A percentile compares a stretch with the other conserved stretches of the same genome.
Evolutionary conservation across 208 protist genomes (phyloP).

Genomic region (Porcisia deanei): DNA sequence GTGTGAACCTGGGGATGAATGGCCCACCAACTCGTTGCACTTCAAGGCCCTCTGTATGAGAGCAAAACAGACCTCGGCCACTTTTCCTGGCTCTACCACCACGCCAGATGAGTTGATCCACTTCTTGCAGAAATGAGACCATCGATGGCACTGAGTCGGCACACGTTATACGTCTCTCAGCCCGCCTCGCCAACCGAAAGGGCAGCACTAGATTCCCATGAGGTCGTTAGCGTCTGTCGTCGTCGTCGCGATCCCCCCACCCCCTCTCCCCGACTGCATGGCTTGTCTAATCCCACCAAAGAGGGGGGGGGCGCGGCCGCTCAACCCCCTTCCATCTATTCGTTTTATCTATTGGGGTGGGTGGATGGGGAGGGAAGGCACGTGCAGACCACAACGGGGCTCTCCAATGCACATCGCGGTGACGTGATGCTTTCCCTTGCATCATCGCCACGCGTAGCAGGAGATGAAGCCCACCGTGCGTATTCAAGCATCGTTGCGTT

Average conservation of each 20-base stretch:
- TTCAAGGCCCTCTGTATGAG: background rate
- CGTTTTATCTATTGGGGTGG: no score
- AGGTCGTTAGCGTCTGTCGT: background rate
- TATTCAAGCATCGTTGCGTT: slow-evolving; percentile 57
- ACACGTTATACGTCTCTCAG: background rate
- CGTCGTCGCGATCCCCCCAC: no score
- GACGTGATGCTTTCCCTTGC: background rate
- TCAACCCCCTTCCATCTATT: background rate
- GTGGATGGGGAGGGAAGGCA: no score
- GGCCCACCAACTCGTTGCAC: background rate
- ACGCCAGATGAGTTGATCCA: slow-evolving; percentile 12
- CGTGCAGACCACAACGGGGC: background rate
- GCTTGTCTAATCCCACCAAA: no score
- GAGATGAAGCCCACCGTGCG: slow-evolving; percentile 33
- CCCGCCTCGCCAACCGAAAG: background rate
- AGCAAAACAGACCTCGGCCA: background rate
- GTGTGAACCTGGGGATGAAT: background rate
- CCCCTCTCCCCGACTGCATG: no score
- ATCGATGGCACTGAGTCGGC: background rate
- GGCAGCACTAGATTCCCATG: background rate
- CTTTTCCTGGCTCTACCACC: slow-evolving; percentile 16
- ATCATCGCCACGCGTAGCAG: slow-evolving; percentile 13
- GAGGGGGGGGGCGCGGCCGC: background rate
- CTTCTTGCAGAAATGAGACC: slow-evolving; percentile 10
- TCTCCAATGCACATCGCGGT: background rate